Evolutionary conservation across 1,284 basidiomycete species (phyloP).

Genomic region (Tilletiopsis washingtonensis): DNA sequence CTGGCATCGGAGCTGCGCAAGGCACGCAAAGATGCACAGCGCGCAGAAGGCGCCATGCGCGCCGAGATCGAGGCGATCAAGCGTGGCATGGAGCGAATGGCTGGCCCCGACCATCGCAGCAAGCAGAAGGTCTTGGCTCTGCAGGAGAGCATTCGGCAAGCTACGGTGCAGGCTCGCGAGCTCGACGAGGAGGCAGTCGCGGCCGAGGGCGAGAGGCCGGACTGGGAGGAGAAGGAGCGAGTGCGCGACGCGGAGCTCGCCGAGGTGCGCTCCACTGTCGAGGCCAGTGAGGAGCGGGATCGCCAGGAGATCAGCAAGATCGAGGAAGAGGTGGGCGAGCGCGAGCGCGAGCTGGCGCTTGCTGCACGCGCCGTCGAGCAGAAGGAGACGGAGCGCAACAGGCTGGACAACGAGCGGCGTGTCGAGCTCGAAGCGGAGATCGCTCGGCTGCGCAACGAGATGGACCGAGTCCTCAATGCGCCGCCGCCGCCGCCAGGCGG

Average conservation of each 20-base stretch:
- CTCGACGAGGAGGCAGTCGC: slow-evolving; percentile 22
- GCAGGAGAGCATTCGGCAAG: slow-evolving; percentile 37
- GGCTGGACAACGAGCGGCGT: not conserved
- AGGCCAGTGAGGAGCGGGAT: no score
- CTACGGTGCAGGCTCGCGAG: slow-evolving; percentile 23
- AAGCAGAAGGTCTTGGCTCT: slow-evolving; percentile 35
- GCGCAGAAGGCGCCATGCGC: slow-evolving; percentile 23
- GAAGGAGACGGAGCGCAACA: not conserved
- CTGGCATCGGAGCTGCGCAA: slow-evolving; percentile 23
- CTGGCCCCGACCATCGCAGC: slow-evolving; percentile 26
- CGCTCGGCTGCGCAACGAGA: not conserved
- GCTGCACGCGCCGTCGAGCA: not conserved
- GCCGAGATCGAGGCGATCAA: slow-evolving; percentile 38
- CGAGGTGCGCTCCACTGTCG: not conserved
- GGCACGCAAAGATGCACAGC: slow-evolving; percentile 29
- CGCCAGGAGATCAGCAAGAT: no score
- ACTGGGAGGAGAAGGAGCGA: slow-evolving; percentile 89
- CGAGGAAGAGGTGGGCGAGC: not conserved
- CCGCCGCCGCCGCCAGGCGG: not conserved
- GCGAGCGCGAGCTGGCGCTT: not conserved
- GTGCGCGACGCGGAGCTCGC: not conserved
- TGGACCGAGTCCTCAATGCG: not conserved
- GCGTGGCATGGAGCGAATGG: slow-evolving; percentile 27
- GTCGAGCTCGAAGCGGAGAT: no score
- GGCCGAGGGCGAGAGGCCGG: slow-evolving; percentile 82